These are phyloP conservation scores for Hebeloma cylindrosporum DNA, from an alignment of 768 basidiomycete species.

Conservation along the genomic window DNA sequence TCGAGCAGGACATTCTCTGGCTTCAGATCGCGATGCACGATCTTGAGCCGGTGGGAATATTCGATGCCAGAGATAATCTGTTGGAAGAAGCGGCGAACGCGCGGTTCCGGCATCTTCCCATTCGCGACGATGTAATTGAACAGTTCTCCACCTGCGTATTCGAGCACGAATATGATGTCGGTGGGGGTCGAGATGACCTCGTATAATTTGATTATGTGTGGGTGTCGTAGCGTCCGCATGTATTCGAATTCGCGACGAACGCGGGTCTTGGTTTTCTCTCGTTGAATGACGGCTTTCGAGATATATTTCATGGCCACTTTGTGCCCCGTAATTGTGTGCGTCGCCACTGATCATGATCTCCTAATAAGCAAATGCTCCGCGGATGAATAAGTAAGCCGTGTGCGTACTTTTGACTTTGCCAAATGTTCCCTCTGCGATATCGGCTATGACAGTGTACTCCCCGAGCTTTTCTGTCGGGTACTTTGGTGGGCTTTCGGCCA, in stretches of 20 bases:
- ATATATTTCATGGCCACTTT: slow-evolving; percentile 98
- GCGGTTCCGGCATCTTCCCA: slow-evolving; percentile 85
- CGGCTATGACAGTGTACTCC: slow-evolving; percentile 83
- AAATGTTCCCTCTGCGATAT: slow-evolving; percentile 96
- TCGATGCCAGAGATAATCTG: slow-evolving; percentile 98
- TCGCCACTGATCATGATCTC: slow-evolving; percentile 63
- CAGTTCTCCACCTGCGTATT: slow-evolving; percentile 93
- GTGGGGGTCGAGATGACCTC: slow-evolving; percentile 91
- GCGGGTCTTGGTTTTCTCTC: slow-evolving; percentile 87
- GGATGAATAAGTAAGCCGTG: slow-evolving; percentile 6
- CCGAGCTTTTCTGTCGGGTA: slow-evolving; percentile 77
- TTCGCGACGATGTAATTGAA: slow-evolving; percentile 98
- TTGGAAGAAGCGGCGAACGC: slow-evolving; percentile 94
- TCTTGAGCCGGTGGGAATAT: slow-evolving; percentile 94
- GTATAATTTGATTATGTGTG: slow-evolving; percentile 97
- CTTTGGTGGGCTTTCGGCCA: slow-evolving; percentile 31
- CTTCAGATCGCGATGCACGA: slow-evolving; percentile 97
- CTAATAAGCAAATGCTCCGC: slow-evolving; percentile 11
- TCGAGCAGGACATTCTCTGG: slow-evolving; percentile 93
- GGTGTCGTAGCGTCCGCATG: slow-evolving; percentile 89
- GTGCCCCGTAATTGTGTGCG: slow-evolving; percentile 92
- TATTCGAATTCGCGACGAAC: slow-evolving; percentile 97
- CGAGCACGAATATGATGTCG: slow-evolving; percentile 98
- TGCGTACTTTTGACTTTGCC: slow-evolving; percentile 97
- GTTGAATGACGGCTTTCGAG: slow-evolving; percentile 89